These are phyloP conservation scores for Puccinia coronata DNA, from an alignment of 1,284 basidiomycete genomes.

Conservation along the genomic window DNA sequence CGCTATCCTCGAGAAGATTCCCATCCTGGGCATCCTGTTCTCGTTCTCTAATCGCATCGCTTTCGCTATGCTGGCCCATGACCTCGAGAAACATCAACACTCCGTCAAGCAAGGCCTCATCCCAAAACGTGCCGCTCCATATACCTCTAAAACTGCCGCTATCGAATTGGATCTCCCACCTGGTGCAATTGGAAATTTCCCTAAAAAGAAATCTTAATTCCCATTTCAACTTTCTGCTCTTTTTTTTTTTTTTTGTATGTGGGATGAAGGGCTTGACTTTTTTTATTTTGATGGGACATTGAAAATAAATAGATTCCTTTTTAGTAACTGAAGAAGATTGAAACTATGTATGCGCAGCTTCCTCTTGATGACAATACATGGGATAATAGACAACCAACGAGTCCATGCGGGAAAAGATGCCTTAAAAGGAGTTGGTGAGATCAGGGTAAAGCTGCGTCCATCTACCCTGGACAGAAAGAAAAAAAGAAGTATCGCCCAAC, in stretches of 20 bases:
- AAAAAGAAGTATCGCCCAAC: not conserved
- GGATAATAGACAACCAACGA: not conserved
- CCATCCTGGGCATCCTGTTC: constrained; percentile 75
- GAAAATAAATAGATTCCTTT: not conserved
- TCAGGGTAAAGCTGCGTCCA: too few species aligned
- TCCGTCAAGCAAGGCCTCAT: constrained; percentile 52
- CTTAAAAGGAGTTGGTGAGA: not conserved
- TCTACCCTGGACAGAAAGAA: too few species aligned
- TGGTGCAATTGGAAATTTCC: constrained; percentile 40
- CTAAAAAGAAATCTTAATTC: constrained; percentile 19
- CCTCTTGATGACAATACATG: not conserved
- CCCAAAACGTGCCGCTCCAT: constrained; percentile 50
- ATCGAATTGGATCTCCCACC: constrained; percentile 49
- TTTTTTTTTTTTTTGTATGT: not conserved
- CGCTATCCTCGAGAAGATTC: constrained; percentile 73
- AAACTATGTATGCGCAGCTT: too few species aligned
- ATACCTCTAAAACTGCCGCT: constrained; percentile 53
- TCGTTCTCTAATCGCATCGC: constrained; percentile 81
- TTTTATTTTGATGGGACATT: not conserved
- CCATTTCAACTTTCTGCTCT: not conserved
- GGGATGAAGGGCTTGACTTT: too few species aligned
- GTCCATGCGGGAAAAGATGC: not conserved
- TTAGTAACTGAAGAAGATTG: not conserved
- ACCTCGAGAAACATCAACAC: constrained; percentile 56
- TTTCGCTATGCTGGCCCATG: constrained; percentile 81